Base-by-base conservation (phyloP, 768 basidiomycete genomes). In the Mycena olivaceomarginata region DNA sequence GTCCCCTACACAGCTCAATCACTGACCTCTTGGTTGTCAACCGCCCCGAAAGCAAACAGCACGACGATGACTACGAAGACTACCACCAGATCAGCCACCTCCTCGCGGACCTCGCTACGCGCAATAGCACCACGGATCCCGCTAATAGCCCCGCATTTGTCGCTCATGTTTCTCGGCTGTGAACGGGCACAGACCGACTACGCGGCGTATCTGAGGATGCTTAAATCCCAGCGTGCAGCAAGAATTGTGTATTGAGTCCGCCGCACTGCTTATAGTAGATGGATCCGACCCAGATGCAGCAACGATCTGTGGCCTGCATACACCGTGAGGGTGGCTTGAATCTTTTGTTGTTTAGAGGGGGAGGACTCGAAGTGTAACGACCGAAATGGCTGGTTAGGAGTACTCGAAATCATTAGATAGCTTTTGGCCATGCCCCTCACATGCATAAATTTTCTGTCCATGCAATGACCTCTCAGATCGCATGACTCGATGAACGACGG, bases 251-350 rank as follows among this genome's bases (percentile, higher is more conserved):
- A 5, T 41, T 73, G 13, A 43, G 40, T 8, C 51, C 9, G 53
- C 72, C 9, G 40, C 22, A 20, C 64, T 73, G 0, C 48, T 56
- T 39, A 45, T 39, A 9, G 18, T 11, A 2, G 15, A 12, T 2
- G 48, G 18, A 4, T 9, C 37, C 13, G n/a, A 2, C 2, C 45
- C 60, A 0, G 70, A 72, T 39, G 1, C 31, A 6, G 48, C 9
- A 4, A 72, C 71, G 48, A 4, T 53, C 1, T 8, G 37, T 13
- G 71, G n/a, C 2, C 20, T 72, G n/a, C 20, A 56, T 13, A 11
- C 31, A 1, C 70, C 70, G 46, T 18, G 22, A 25, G 25, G 70
- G 51, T 5, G 70, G 70, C n/a, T 51, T 71, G 20, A 45, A 63
- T 51, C n/a, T 72, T 13, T 15, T 59, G 20, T 31, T 57, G 22